Conservation (phyloP, 2,329 filamentous ascomycete species). For the Orbilia quercus region DNA sequence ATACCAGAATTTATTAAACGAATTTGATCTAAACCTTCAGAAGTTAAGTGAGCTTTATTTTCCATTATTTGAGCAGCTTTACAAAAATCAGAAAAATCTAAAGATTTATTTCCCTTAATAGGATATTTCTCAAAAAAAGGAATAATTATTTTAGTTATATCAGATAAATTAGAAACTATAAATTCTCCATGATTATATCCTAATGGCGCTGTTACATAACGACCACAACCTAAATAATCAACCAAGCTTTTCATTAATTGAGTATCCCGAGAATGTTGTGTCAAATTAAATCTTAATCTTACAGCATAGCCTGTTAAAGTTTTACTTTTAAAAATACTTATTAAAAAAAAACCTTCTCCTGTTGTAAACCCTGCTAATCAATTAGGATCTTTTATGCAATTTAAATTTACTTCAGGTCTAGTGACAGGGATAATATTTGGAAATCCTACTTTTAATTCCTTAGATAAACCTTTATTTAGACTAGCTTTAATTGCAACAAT, state of each 20-base stretch:
- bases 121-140: conserved; percentile 38
- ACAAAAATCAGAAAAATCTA: conserved; percentile 31
- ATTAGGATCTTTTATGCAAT: conserved; percentile 39
- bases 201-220: neutral
- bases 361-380: conserved; percentile 48
- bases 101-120: conserved; percentile 18
- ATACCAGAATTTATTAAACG: neutral
- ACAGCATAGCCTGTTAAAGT: conserved; percentile 24
- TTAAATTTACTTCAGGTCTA: conserved; percentile 26
- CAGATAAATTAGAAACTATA: conserved; percentile 20
- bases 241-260: conserved; percentile 31
- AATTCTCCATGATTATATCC: conserved; percentile 15
- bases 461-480: conserved; percentile 53
- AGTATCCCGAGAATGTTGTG: conserved; percentile 35
- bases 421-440: conserved; percentile 18
- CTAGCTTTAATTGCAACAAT: conserved; percentile 47
- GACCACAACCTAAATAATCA: conserved; percentile 1
- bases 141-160: conserved; percentile 21
- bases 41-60: conserved; percentile 30
- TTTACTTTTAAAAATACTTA: conserved; percentile 18
- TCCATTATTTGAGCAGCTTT: conserved; percentile 30
- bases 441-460: conserved; percentile 14
- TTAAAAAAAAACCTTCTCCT: conserved; percentile 50
- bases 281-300: conserved; percentile 38
- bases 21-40: neutral